Conservation (phyloP, 371 early-diverging fungal genomes). For the Actinomucor elegans region DNA sequence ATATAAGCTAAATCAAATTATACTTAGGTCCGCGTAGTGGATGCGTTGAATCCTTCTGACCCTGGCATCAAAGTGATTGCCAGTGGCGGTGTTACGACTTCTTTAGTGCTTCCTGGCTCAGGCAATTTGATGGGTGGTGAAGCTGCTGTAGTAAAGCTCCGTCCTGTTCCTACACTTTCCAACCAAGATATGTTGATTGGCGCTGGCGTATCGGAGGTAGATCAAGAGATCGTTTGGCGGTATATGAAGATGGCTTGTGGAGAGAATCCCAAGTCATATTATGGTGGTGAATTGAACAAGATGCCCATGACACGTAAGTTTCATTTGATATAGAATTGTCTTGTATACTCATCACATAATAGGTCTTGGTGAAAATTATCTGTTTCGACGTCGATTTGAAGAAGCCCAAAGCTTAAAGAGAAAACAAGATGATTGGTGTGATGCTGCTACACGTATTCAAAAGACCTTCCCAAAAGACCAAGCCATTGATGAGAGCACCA, state of each 20-base stretch:
- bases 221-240: slow-evolving; percentile 59
- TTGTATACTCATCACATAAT: too few species aligned
- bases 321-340: not conserved
- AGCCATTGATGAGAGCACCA: slow-evolving; percentile 14
- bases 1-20: too few species aligned
- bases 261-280: slow-evolving; percentile 73
- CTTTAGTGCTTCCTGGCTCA: slow-evolving; percentile 77
- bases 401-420: slow-evolving; percentile 56
- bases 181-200: slow-evolving; percentile 70
- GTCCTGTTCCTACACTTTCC: slow-evolving; percentile 55
- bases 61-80: slow-evolving; percentile 66
- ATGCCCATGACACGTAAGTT: slow-evolving; percentile 48
- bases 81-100: slow-evolving; percentile 81
- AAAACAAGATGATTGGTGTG: slow-evolving; percentile 83
- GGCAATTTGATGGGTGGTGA: slow-evolving; percentile 84
- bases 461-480: slow-evolving; percentile 16
- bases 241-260: slow-evolving; percentile 91
- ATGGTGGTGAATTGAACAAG: slow-evolving; percentile 28
- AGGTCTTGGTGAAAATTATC: slow-evolving; percentile 74
- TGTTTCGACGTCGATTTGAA: slow-evolving; percentile 65
- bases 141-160: slow-evolving; percentile 69
- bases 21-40: slow-evolving; percentile 54
- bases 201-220: slow-evolving; percentile 49
- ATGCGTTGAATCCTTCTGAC: slow-evolving; percentile 67
- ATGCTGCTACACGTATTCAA: slow-evolving; percentile 46